phyloP scores from a whole-genome alignment of 2,329 filamentous ascomycete genomes.

The Diplocarpon mali region DNA sequence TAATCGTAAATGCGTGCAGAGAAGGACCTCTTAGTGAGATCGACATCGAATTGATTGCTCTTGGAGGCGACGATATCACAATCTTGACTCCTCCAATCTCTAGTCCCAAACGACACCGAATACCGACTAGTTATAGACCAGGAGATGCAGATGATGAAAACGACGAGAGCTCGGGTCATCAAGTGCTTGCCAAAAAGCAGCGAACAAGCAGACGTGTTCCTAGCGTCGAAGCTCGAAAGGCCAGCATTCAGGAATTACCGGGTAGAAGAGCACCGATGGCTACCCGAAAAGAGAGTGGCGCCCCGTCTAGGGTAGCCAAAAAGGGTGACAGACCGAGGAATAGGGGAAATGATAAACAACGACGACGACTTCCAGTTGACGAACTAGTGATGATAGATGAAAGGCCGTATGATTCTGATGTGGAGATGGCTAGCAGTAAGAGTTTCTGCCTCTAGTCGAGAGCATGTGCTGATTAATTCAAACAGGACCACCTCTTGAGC shows the following conservation, averaged over 20 bases:
- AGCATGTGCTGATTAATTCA: not conserved
- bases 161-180: not conserved
- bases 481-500: conserved; percentile 8
- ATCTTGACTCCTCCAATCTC: not conserved
- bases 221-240: not conserved
- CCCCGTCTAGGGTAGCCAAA: not conserved
- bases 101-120: not conserved
- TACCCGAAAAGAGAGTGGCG: not conserved
- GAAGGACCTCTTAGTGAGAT: not conserved
- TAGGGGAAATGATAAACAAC: not conserved
- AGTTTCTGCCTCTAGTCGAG: not conserved
- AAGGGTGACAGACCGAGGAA: not conserved
- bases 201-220: conserved; percentile 4
- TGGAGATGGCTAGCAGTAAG: conserved; percentile 8
- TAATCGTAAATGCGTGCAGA: not conserved
- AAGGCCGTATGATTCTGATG: conserved; percentile 2
- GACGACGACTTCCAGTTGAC: conserved; percentile 14
- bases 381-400: conserved; percentile 14
- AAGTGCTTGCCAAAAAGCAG: conserved; percentile 3
- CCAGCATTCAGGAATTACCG: conserved; percentile 1
- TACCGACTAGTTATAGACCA: not conserved
- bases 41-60: not conserved
- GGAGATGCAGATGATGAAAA: not conserved
- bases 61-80: not conserved
- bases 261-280: not conserved